phyloP scores from a whole-genome alignment of 371 early-diverging fungal species.

The Rhizopus arrhizus region DNA sequence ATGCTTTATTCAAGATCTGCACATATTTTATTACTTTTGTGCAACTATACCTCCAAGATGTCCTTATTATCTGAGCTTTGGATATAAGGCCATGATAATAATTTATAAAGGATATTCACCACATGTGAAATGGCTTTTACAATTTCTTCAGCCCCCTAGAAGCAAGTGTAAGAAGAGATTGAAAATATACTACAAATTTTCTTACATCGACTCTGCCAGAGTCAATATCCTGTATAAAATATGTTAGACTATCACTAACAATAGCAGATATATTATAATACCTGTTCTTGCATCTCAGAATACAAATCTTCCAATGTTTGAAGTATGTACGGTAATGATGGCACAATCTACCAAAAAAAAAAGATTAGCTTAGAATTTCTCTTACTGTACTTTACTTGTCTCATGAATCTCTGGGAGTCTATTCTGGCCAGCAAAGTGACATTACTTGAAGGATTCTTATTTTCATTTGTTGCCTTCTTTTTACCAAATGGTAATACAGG shows the following conservation, averaged over 20 bases:
- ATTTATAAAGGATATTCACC: constrained; percentile 48
- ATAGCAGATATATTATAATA: constrained; percentile 7
- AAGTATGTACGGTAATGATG: constrained; percentile 40
- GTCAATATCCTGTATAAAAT: constrained; percentile 33
- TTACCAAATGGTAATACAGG: constrained; percentile 36
- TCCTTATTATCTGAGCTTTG: constrained; percentile 47
- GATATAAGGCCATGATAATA: constrained; percentile 63
- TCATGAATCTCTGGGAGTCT: constrained; percentile 37
- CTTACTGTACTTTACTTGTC: constrained; percentile 27
- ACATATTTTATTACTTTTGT: background rate
- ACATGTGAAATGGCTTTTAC: constrained; percentile 42
- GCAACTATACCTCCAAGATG: constrained; percentile 30
- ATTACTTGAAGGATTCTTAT: constrained; percentile 21
- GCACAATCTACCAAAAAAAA: constrained; percentile 23
- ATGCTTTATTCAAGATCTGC: too few relatives aligned
- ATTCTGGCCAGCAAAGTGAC: constrained; percentile 41
- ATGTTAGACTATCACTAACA: background rate
- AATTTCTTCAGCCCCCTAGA: constrained; percentile 33
- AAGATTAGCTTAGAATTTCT: background rate
- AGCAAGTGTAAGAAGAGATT: background rate
- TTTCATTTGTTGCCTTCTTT: constrained; percentile 34
- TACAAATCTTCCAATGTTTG: constrained; percentile 37
- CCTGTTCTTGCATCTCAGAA: constrained; percentile 32
- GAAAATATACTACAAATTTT: background rate
- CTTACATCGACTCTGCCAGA: constrained; percentile 26